Percentiles rank a stretch among this genome's conserved stretches.
These are phyloP conservation scores for Suillus plorans DNA, from an alignment of 768 basidiomycete genomes.

Conservation along the genomic window DNA sequence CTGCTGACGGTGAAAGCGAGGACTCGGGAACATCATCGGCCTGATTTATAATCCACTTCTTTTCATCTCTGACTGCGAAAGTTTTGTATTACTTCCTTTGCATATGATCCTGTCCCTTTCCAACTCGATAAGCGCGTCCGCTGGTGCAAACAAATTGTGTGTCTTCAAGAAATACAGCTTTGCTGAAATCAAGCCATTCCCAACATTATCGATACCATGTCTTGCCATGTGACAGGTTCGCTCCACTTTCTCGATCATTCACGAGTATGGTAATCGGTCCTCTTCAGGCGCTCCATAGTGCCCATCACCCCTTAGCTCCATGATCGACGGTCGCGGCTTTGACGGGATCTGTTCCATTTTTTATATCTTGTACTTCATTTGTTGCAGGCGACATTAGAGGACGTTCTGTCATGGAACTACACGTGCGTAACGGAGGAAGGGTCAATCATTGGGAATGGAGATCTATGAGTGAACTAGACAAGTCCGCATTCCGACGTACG, in stretches of 20 bases:
- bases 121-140: neutral
- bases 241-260: neutral
- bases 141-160: conserved; percentile 20
- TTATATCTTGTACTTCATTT: conserved; percentile 15
- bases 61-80: conserved; percentile 25
- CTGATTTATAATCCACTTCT: conserved; percentile 25
- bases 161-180: neutral
- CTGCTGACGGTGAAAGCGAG: conserved; percentile 65
- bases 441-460: conserved; percentile 32
- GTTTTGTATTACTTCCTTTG: conserved; percentile 32
- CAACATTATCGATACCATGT: conserved; percentile 44
- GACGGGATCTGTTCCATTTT: conserved; percentile 78
- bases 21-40: conserved; percentile 34
- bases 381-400: neutral
- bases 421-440: neutral
- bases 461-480: conserved; percentile 42
- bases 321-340: conserved; percentile 60
- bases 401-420: neutral
- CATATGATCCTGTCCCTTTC: conserved; percentile 27
- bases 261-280: conserved; percentile 1
- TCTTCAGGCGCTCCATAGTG: conserved; percentile 41
- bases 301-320: conserved; percentile 55
- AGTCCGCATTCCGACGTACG: conserved; percentile 42
- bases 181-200: neutral
- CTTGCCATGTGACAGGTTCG: conserved; percentile 45